A percentile compares a stretch with the other conserved stretches of the same genome.
These are phyloP conservation scores for Syzygium malaccense DNA, from an alignment of 441 rosid species.

Conservation along the genomic window DNA sequence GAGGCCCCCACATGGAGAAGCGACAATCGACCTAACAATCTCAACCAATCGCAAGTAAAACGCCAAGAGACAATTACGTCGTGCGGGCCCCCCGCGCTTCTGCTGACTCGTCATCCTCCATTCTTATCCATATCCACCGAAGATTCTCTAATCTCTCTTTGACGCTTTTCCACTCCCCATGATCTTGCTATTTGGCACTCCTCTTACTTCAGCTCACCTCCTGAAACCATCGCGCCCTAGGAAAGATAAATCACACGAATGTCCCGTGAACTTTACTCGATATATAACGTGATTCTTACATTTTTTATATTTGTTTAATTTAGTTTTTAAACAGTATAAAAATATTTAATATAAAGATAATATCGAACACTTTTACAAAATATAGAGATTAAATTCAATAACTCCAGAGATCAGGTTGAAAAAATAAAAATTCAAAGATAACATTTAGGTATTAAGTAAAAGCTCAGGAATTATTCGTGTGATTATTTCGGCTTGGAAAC, in stretches of 20 bases:
- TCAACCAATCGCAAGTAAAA: not conserved
- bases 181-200: not conserved
- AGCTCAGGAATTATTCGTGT: no score
- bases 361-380: fast-evolving
- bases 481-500: no score
- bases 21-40: not conserved
- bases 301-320: fast-evolving
- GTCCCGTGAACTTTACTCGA: no score
- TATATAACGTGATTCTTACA: no score
- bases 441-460: no score
- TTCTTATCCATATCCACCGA: not conserved
- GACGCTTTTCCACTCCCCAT: not conserved
- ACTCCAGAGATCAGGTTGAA: fast-evolving
- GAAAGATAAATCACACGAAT: no score
- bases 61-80: not conserved
- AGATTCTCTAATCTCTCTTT: not conserved
- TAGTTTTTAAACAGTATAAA: no score
- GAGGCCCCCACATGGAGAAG: not conserved
- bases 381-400: no score
- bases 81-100: not conserved
- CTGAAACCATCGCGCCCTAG: fast-evolving
- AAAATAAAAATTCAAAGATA: fast-evolving
- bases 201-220: not conserved
- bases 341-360: no score
- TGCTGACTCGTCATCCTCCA: not conserved